phyloP scores from a whole-genome alignment of 177 flowering plant species.

The Tripterygium wilfordii region DNA sequence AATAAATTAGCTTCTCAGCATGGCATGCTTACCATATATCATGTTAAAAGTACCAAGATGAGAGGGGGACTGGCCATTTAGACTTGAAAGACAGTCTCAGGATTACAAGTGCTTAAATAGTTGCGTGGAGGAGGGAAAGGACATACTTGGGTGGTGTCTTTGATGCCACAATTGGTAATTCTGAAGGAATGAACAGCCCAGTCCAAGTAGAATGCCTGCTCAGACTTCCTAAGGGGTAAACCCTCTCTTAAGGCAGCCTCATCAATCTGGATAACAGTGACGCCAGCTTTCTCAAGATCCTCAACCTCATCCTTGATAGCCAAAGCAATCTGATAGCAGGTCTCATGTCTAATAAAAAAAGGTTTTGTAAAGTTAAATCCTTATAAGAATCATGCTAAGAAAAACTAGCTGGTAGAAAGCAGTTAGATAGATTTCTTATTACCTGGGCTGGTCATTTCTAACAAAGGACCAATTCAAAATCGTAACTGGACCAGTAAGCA shows the following conservation, averaged over 20 bases:
- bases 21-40: too few relatives aligned
- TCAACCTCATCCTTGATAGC: slow-evolving; percentile 74
- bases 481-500: slow-evolving; percentile 86
- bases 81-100: too few relatives aligned
- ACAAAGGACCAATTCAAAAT: slow-evolving; percentile 86
- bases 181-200: slow-evolving; percentile 76
- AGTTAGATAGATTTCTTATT: neutral
- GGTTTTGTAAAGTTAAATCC: neutral
- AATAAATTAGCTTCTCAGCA: too few relatives aligned
- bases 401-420: neutral
- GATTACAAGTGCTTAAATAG: neutral
- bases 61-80: too few relatives aligned
- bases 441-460: slow-evolving; percentile 76
- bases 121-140: neutral
- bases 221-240: slow-evolving; percentile 59
- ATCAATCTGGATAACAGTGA: slow-evolving; percentile 63
- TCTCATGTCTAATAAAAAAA: slow-evolving; percentile 43
- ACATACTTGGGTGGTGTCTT: slow-evolving; percentile 66
- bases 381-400: neutral
- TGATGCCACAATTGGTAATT: slow-evolving; percentile 54
- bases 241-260: slow-evolving; percentile 77
- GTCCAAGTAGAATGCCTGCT: slow-evolving; percentile 52
- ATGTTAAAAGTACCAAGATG: too few relatives aligned
- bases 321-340: slow-evolving; percentile 74
- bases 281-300: slow-evolving; percentile 68